Conservation (phyloP, 352 stramenopile species). For the Pythium folliculosum region DNA sequence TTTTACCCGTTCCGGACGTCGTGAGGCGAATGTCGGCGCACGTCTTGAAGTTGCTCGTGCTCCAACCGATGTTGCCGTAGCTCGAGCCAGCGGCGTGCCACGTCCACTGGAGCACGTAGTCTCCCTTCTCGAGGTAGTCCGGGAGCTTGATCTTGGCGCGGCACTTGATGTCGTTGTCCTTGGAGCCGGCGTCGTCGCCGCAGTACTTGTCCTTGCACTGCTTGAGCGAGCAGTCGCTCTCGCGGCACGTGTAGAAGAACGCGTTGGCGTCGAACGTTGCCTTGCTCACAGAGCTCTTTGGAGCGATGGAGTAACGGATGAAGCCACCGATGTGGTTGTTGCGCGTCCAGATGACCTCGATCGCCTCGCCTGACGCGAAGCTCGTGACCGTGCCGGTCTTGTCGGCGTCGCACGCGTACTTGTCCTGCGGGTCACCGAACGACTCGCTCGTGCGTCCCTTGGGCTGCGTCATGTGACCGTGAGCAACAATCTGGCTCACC, state of each 20-base stretch:
- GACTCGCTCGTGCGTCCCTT: constrained; percentile 45
- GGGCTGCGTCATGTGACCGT: constrained; percentile 49
- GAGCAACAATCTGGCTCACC: constrained; percentile 21
- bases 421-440: constrained; percentile 35
- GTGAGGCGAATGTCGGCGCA: constrained; percentile 62
- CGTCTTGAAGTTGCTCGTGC: constrained; percentile 48
- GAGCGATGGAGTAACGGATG: constrained; percentile 50
- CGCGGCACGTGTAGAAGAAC: constrained; percentile 62
- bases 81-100: constrained; percentile 54
- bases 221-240: constrained; percentile 43
- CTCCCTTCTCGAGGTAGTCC: constrained; percentile 42
- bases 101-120: constrained; percentile 65
- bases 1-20: constrained; percentile 29
- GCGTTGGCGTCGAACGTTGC: constrained; percentile 47
- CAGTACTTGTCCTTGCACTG: constrained; percentile 46
- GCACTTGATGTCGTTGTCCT: constrained; percentile 42
- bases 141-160: constrained; percentile 52
- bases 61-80: constrained; percentile 54
- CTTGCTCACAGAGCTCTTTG: constrained; percentile 33
- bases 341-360: constrained; percentile 51
- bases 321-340: constrained; percentile 68
- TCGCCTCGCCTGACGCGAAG: constrained; percentile 42
- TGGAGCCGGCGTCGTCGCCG: constrained; percentile 37
- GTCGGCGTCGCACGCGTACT: constrained; percentile 36
- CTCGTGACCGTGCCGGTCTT: constrained; percentile 36